These are phyloP conservation scores for Ustilago xerochloae DNA, from an alignment of 1,284 basidiomycete species.

Conservation along the genomic window DNA sequence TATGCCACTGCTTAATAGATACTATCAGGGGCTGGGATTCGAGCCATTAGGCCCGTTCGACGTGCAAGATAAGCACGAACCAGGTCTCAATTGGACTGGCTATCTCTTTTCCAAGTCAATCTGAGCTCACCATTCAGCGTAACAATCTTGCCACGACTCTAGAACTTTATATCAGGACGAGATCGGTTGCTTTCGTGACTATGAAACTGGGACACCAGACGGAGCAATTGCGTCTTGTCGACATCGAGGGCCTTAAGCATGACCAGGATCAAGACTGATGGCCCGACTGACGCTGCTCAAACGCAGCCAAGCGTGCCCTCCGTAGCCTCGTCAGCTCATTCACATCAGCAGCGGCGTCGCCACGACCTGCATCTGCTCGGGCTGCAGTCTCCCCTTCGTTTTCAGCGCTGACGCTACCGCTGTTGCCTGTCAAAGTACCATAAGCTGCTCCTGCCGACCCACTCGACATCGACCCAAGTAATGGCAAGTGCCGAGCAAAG, in stretches of 20 bases:
- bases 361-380: not conserved
- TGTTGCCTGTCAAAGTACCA: not conserved
- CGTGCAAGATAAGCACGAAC: conserved; percentile 41
- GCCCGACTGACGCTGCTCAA: conserved; percentile 20
- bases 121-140: too few relatives aligned
- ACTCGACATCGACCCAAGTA: not conserved
- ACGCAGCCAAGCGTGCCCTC: conserved; percentile 28
- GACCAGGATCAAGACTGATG: not conserved
- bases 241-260: too few relatives aligned
- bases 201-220: too few relatives aligned
- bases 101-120: conserved; percentile 23
- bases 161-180: too few relatives aligned
- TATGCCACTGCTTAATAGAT: conserved; percentile 6
- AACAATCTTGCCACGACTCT: too few relatives aligned
- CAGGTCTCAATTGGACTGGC: conserved; percentile 32
- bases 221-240: too few relatives aligned
- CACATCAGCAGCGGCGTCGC: not conserved
- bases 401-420: not conserved
- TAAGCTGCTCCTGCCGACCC: not conserved
- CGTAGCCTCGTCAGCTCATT: conserved; percentile 28
- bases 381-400: not conserved
- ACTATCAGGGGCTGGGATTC: conserved; percentile 43
- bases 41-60: conserved; percentile 25
- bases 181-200: too few relatives aligned
- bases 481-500: conserved; percentile 40